Percentiles rank a stretch among this genome's conserved stretches.
These are phyloP conservation scores for Martensiomyces pterosporus DNA, from an alignment of 192 early-diverging fungal genomes.

Conservation along the genomic window DNA sequence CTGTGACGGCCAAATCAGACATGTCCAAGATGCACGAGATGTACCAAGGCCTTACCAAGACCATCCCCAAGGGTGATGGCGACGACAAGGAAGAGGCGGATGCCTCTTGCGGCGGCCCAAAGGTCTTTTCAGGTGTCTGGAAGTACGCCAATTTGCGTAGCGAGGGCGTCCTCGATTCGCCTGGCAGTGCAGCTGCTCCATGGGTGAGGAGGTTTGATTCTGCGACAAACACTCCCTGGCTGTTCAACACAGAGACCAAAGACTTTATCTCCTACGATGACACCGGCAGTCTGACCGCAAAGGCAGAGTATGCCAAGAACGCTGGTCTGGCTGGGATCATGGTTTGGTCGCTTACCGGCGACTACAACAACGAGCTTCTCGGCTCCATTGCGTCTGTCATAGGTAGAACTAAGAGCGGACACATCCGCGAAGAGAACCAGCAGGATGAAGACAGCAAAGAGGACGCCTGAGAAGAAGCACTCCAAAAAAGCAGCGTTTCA, in stretches of 20 bases:
- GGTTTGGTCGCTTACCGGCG: conserved; percentile 66
- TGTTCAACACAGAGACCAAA: conserved; percentile 58
- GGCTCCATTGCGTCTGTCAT: conserved; percentile 10
- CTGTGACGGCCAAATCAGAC: conserved; percentile 34
- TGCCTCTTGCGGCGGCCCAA: conserved; percentile 35
- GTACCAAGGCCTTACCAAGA: conserved; percentile 32
- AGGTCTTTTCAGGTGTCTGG: conserved; percentile 62
- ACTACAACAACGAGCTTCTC: conserved; percentile 56
- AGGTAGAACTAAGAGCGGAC: too few species aligned
- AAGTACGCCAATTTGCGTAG: conserved; percentile 57
- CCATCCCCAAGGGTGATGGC: conserved; percentile 54
- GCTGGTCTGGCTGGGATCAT: conserved; percentile 62
- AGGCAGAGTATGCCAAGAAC: conserved; percentile 44
- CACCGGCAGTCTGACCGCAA: conserved; percentile 48
- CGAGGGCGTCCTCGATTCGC: conserved; percentile 48
- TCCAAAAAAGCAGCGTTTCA: too few species aligned
- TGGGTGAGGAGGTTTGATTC: conserved; percentile 64
- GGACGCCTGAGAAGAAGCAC: too few species aligned
- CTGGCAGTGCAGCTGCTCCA: conserved; percentile 47
- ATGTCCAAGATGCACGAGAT: conserved; percentile 26
- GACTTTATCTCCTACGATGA: conserved; percentile 69
- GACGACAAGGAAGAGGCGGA: conserved; percentile 48
- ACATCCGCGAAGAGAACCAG: too few species aligned
- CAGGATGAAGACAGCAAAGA: too few species aligned
- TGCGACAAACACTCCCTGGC: conserved; percentile 61